These are phyloP conservation scores for Mitragyna speciosa DNA, from an alignment of 257 asterid species.

Conservation along the genomic window DNA sequence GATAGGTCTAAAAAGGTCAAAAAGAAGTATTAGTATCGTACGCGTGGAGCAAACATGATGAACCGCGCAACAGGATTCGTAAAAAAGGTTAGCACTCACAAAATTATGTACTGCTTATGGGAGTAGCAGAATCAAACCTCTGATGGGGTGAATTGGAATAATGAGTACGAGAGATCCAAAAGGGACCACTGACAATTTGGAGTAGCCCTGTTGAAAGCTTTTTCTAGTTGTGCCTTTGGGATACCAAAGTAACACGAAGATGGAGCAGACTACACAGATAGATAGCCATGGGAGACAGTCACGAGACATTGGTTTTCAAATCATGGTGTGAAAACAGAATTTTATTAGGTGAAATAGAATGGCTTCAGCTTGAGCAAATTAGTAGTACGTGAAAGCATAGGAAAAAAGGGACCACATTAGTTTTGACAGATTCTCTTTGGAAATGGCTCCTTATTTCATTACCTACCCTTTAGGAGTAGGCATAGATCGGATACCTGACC, in stretches of 20 bases:
- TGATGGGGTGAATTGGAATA: neutral
- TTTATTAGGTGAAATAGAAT: neutral
- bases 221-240: conserved; percentile 6
- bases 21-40: neutral
- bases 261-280: neutral
- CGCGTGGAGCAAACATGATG: neutral
- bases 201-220: neutral
- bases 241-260: conserved; percentile 8
- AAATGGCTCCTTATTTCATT: neutral
- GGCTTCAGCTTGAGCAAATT: neutral
- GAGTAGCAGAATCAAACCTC: neutral
- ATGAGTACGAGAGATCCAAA: neutral
- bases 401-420: neutral
- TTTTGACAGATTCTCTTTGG: neutral
- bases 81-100: too few relatives aligned
- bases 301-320: neutral
- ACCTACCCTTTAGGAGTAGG: too few relatives aligned
- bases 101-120: neutral
- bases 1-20: conserved; percentile 2
- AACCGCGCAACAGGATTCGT: neutral
- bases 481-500: too few relatives aligned
- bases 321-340: neutral
- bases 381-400: neutral
- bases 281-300: neutral
- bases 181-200: conserved; percentile 11